Conservation (phyloP, 2,329 filamentous ascomycete species). For the Talaromyces atroroseus region DNA sequence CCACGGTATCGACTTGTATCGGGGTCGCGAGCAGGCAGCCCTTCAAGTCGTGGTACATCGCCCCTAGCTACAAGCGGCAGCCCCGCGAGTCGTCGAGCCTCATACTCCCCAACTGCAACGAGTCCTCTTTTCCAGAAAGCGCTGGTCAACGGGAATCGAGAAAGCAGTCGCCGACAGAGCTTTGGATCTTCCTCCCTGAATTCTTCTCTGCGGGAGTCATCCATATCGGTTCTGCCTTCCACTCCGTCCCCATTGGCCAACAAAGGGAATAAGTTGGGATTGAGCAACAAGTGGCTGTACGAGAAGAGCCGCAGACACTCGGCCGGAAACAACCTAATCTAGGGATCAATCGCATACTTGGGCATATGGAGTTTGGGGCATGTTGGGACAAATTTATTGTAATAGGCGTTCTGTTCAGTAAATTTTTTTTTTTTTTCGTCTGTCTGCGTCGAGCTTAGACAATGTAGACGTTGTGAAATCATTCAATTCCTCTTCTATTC, state of each 20-base stretch:
- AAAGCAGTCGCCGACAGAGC: slow-evolving; percentile 52
- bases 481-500: background rate
- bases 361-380: slow-evolving; percentile 10
- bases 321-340: slow-evolving; percentile 26
- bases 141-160: slow-evolving; percentile 41
- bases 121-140: slow-evolving; percentile 65
- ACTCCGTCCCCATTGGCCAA: slow-evolving; percentile 62
- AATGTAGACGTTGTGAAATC: background rate
- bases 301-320: slow-evolving; percentile 59
- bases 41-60: slow-evolving; percentile 33
- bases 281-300: slow-evolving; percentile 95
- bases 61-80: slow-evolving; percentile 34
- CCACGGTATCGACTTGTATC: slow-evolving; percentile 78
- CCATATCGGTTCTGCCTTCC: slow-evolving; percentile 53
- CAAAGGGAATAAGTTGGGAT: slow-evolving; percentile 66
- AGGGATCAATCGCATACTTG: slow-evolving; percentile 1
- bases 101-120: slow-evolving; percentile 48
- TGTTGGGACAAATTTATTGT: slow-evolving; percentile 1
- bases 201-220: slow-evolving; percentile 36
- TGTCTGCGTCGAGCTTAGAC: background rate
- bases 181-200: slow-evolving; percentile 52
- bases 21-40: slow-evolving; percentile 45
- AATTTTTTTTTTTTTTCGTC: slow-evolving; percentile 1
- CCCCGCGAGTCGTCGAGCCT: slow-evolving; percentile 31
- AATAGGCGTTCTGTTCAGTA: slow-evolving; percentile 5